Conservation (phyloP, 176 grass and related monocot species). For the Thinopyrum elongatum region DNA sequence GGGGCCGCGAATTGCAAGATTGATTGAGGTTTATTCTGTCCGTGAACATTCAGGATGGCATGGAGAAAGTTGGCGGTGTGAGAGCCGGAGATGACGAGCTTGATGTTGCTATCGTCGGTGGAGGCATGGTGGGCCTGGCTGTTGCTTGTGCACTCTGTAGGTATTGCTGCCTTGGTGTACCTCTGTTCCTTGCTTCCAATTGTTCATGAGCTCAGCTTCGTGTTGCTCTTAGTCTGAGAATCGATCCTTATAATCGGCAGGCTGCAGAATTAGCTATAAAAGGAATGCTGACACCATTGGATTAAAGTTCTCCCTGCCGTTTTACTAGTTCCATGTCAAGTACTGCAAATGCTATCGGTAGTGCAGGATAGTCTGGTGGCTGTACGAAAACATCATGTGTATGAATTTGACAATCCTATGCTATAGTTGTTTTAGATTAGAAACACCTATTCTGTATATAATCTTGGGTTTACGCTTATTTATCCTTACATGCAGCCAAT, state of each 20-base stretch:
- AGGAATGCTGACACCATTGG: not conserved
- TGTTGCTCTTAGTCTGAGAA: not conserved
- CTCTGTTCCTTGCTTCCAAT: not conserved
- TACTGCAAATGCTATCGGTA: not conserved
- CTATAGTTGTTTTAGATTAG: not conserved
- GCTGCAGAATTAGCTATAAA: not conserved
- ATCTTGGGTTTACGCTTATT: not conserved
- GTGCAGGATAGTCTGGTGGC: not conserved
- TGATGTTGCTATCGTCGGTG: constrained; percentile 85
- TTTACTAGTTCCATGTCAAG: not conserved
- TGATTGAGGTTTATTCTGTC: not conserved
- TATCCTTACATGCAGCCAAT: constrained; percentile 50
- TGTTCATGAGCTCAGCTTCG: not conserved
- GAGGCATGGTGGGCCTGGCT: constrained; percentile 92
- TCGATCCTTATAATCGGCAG: not conserved
- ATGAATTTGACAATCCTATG: not conserved
- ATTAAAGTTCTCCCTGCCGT: too few relatives aligned
- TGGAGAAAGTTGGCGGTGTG: constrained; percentile 18
- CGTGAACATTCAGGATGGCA: constrained; percentile 25
- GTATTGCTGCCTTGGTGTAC: constrained; percentile 44
- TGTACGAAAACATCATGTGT: constrained; percentile 33
- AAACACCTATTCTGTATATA: not conserved
- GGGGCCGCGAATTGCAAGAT: not conserved
- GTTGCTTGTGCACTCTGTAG: constrained; percentile 92
- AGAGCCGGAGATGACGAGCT: constrained; percentile 38